Base-by-base conservation (phyloP, 2,329 filamentous ascomycete species). In the Xylariaceae sp. region DNA sequence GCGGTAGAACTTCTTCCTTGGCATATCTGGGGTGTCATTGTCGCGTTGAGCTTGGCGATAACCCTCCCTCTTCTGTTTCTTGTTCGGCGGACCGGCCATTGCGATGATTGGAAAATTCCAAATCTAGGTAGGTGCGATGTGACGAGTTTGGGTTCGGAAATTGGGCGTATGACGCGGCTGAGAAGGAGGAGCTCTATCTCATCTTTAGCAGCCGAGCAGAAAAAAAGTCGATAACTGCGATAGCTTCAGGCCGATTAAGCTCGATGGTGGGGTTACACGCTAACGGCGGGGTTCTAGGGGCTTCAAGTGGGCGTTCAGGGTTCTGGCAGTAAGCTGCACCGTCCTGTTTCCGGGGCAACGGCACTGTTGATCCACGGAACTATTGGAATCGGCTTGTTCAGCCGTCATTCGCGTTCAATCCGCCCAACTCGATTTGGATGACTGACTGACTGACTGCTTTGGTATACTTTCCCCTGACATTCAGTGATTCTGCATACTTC, bases 1-100 rank as follows among this genome's bases (percentile, higher is more conserved):
- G 42, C 93, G 81, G 65, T 95, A 98, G 69, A 93, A 95, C 70
- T 87, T 91, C 74, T 98, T 98, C 67, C 88, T 85, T 9, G 93
- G 93, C 56, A 96, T 68, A 55, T 81, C 76, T 7, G 79, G 67
- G 30, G 68, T 66, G 17, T 66, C 71, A 58, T 76, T 71, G 48
- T 76, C 68, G 29, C 67, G 66, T 38, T 73, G 72, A 39, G 71
- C 66, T 41, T 73, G 73, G 53, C 78, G 80, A 59, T 85, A 87
- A 44, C 76, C 75, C 43, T 81, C 76, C 50, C 85, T 81, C 68
- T 82, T 83, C 54, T 79, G 74, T 44, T 73, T 73, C 61, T 85
- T 87, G 45, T 72, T 76, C 33, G 73, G 57, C 33, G 66, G 63
- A 15, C 61, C 63, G 19, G 61, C 56, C 71, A 74, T 74, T 17